Evolutionary conservation across 169 alveolate genomes (phyloP), one percentile per base, ranked within the genome.

Genomic region (Babesia bovis): DNA sequence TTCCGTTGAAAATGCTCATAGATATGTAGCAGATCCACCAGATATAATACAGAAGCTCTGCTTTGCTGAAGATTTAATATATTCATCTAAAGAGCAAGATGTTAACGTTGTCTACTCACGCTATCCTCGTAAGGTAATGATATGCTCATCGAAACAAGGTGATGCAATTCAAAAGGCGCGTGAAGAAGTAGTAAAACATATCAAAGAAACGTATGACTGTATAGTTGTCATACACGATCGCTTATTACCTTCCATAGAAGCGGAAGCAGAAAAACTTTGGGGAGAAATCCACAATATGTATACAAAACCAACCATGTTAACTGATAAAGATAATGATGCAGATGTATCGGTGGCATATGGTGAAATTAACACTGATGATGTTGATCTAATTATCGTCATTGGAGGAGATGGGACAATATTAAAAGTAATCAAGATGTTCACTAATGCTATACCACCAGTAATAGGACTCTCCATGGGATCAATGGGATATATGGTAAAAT

Each of bases 381-480:
- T 95, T 15, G 92, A 94, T 30, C 85, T 91, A 21, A 90, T 94
- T 1, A 82, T 96, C 26, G 90, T 95, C n/a, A 76, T 94, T 0
- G 99, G 99, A 23, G 98, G 98, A 2, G 99, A 96, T 71, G 98
- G 99, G 3, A 95, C 99, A 26, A 88, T 95, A 32, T 77, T 96
- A 49, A 91, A 94, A 88, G 96, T 94, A 2, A 90, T 93, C 12
- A 89, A 87, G 63, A 79, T 93, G 66, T 95, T 94, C 73, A 90
- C 77, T 40, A 59, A 77, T 6, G 68, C 61, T 17, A 86, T 91
- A 10, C 95, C 95, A 15, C 95, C 95, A 7, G 94, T 91, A 17
- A 35, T 91, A 36, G 93, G 95, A 2, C 77, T 87, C 44, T 72
- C 92, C 49, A 83, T 87, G 94, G 95, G 95, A 13, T 89, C 94